Percentiles rank a stretch among this genome's conserved stretches.
These are phyloP conservation scores for Stephania yunnanensis DNA, from an alignment of 164 flowering plant genomes.

Conservation along the genomic window DNA sequence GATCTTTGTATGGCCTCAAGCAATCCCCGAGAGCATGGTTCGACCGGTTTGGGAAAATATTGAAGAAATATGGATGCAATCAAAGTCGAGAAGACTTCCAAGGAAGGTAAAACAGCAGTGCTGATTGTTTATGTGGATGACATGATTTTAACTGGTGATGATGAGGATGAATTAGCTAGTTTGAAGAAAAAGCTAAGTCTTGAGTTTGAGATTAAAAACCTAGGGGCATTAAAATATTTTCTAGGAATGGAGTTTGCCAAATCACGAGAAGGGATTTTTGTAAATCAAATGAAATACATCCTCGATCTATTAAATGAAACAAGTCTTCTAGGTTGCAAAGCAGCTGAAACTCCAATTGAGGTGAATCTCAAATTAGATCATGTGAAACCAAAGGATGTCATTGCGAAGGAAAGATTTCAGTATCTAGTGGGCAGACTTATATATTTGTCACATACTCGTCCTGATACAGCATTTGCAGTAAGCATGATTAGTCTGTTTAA, in stretches of 20 bases:
- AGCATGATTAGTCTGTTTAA: not conserved
- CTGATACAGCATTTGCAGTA: not conserved
- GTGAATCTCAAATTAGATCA: not conserved
- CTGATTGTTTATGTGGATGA: constrained; percentile 3
- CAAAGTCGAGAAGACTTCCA: not conserved
- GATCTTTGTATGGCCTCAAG: constrained; percentile 6
- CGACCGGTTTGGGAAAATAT: not conserved
- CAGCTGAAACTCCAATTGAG: not conserved
- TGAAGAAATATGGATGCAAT: not conserved
- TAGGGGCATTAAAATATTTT: not conserved
- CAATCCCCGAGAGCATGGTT: constrained; percentile 8
- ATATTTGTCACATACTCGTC: not conserved
- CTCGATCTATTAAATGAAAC: not conserved
- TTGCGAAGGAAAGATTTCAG: not conserved
- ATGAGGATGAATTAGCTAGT: not conserved
- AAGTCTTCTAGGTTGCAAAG: not conserved
- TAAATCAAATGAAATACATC: constrained; percentile 1
- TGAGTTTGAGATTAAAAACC: not conserved
- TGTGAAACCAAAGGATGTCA: too few relatives aligned
- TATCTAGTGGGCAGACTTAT: not conserved
- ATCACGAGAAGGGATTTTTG: not conserved
- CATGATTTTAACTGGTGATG: not conserved
- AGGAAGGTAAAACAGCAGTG: not conserved
- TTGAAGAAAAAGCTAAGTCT: not conserved
- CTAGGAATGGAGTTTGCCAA: constrained; percentile 1